Conservation (phyloP, 202 grass and related monocot genomes). For the Zoysia matrella region DNA sequence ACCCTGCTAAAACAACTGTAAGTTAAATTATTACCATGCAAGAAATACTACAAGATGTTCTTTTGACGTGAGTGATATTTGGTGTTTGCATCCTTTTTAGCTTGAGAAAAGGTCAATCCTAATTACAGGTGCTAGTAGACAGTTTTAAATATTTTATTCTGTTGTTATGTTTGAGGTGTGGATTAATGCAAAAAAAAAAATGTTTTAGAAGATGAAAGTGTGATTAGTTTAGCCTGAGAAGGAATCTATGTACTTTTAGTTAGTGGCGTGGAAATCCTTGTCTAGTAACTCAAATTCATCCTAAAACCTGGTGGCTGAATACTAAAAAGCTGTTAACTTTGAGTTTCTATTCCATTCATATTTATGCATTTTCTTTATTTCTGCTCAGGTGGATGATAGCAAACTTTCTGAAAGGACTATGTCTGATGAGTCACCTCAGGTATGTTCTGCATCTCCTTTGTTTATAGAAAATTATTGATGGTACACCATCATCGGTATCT, state of each 20-base stretch:
- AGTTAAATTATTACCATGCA: conserved; percentile 33
- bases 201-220: conserved; percentile 31
- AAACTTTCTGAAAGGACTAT: conserved; percentile 87
- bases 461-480: conserved; percentile 25
- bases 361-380: conserved; percentile 38
- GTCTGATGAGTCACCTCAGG: conserved; percentile 77
- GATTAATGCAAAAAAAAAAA: conserved; percentile 1
- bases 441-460: conserved; percentile 40
- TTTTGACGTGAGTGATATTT: background rate
- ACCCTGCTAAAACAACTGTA: conserved; percentile 61
- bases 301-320: conserved; percentile 7
- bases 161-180: background rate
- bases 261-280: background rate
- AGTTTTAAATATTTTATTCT: conserved; percentile 23
- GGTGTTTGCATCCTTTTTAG: conserved; percentile 4
- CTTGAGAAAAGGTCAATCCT: conserved; percentile 24
- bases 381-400: conserved; percentile 73
- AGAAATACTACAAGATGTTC: background rate
- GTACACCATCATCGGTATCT: conserved; percentile 5
- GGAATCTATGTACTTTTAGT: conserved; percentile 21
- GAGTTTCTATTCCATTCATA: background rate
- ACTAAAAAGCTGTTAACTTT: background rate
- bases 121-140: conserved; percentile 13
- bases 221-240: conserved; percentile 36
- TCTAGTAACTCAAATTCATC: background rate